A percentile compares a stretch with the other conserved stretches of the same genome.
phyloP scores from a whole-genome alignment of 257 asterid species.

The Ehretia macrophylla region DNA sequence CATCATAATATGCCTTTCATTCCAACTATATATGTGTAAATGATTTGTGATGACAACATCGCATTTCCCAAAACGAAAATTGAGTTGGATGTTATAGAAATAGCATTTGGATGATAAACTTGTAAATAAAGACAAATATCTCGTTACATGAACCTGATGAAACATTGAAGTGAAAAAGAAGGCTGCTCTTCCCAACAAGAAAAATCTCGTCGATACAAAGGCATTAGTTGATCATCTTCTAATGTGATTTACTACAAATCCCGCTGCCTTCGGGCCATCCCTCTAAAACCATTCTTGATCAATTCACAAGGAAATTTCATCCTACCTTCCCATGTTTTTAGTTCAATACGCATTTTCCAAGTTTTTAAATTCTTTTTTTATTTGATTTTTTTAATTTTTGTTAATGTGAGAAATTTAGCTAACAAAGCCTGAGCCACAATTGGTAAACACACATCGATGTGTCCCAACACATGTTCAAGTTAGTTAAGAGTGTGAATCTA shows the following conservation, averaged over 20 bases:
- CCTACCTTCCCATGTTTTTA: background rate
- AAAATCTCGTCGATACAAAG: background rate
- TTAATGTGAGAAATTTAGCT: no score
- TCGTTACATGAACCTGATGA: constrained; percentile 13
- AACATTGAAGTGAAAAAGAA: background rate
- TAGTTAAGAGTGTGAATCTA: no score
- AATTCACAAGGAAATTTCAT: background rate
- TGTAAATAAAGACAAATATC: constrained; percentile 21
- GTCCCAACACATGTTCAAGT: no score
- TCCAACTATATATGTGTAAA: no score
- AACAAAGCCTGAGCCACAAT: no score
- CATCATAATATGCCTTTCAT: no score
- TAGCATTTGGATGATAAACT: constrained; percentile 9
- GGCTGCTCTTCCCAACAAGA: background rate
- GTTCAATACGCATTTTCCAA: no score
- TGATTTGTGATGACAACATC: background rate
- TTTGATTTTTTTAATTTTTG: no score
- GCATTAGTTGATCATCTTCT: background rate
- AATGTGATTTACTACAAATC: background rate
- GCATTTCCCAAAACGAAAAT: background rate
- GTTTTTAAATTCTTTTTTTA: no score
- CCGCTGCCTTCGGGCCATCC: background rate
- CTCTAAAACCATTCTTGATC: background rate
- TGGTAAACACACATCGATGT: no score
- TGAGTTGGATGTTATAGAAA: constrained; percentile 8